These are phyloP conservation scores for Ophiostoma tasmaniense DNA, from an alignment of 2,329 filamentous ascomycete genomes.

Conservation along the genomic window DNA sequence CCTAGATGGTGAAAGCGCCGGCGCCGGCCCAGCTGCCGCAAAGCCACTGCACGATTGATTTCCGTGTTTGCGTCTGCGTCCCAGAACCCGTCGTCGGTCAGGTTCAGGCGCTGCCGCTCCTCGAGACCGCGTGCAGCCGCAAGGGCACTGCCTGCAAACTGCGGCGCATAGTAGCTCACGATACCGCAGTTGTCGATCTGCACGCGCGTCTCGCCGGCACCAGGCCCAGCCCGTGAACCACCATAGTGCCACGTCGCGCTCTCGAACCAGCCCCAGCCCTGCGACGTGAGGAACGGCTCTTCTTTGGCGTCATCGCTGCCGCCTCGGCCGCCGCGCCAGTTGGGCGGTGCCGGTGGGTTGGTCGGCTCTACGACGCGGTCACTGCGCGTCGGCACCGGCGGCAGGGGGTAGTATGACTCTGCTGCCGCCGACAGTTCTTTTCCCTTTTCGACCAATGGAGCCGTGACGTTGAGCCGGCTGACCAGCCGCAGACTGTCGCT, in stretches of 20 bases:
- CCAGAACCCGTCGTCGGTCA: conserved; percentile 36
- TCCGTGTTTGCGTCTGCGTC: neutral
- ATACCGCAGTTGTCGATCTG: conserved; percentile 35
- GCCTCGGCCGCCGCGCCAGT: conserved; percentile 30
- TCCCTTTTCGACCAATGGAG: conserved; percentile 28
- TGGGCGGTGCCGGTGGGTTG: conserved; percentile 30
- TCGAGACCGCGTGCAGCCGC: conserved; percentile 25
- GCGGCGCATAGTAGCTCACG: conserved; percentile 37
- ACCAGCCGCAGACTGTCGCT: conserved; percentile 36
- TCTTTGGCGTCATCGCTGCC: conserved; percentile 24
- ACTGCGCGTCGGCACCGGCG: conserved; percentile 30
- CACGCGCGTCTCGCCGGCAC: conserved; percentile 35
- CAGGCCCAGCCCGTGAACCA: conserved; percentile 30
- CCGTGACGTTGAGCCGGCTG: conserved; percentile 38
- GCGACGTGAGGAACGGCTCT: conserved; percentile 34
- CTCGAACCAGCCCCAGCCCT: conserved; percentile 38
- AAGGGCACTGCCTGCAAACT: conserved; percentile 26
- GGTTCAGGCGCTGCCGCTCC: conserved; percentile 33
- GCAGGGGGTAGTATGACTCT: conserved; percentile 30
- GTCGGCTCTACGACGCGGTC: conserved; percentile 30
- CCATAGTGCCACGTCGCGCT: conserved; percentile 38
- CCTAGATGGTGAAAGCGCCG: conserved; percentile 32
- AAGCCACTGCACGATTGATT: conserved; percentile 22
- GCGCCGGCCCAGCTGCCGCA: conserved; percentile 31
- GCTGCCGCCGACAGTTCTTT: neutral